These are phyloP conservation scores for Mytilinidion resinicola DNA, from an alignment of 495 filamentous ascomycete genomes.

Conservation along the genomic window DNA sequence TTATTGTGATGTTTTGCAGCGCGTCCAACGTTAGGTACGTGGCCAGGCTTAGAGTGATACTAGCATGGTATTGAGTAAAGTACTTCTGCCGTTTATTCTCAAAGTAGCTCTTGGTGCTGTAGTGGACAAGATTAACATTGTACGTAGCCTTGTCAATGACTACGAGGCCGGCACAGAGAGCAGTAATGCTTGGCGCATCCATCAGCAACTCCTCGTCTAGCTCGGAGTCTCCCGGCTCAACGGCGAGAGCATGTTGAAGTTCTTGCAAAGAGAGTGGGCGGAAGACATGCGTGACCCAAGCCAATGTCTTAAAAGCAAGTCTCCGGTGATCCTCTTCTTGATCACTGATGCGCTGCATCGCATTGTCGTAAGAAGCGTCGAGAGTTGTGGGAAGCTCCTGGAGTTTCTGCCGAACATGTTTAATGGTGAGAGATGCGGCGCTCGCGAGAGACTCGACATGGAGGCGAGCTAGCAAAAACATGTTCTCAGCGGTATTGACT, in stretches of 20 bases:
- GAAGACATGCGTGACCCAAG: slow-evolving; percentile 23
- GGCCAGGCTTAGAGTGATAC: slow-evolving; percentile 10
- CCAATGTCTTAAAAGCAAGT: slow-evolving; percentile 14
- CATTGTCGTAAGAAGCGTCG: slow-evolving; percentile 6
- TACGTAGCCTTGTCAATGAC: slow-evolving; percentile 15
- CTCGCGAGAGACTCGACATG: slow-evolving; percentile 9
- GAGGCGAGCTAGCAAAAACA: slow-evolving; percentile 11
- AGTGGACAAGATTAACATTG: slow-evolving; percentile 24
- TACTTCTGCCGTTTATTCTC: neutral
- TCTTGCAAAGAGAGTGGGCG: slow-evolving; percentile 12
- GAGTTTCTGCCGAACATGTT: slow-evolving; percentile 2
- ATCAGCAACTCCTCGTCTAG: slow-evolving; percentile 22
- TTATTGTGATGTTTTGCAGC: neutral
- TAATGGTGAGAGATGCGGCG: slow-evolving; percentile 5
- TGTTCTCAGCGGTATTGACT: slow-evolving; percentile 2
- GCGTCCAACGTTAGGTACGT: slow-evolving; percentile 8
- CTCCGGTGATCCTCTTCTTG: neutral
- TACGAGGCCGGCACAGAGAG: slow-evolving; percentile 28
- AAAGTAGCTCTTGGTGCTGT: slow-evolving; percentile 25
- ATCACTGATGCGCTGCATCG: slow-evolving; percentile 3
- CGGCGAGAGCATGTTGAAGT: slow-evolving; percentile 27
- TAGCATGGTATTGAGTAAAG: slow-evolving; percentile 9
- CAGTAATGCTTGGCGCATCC: slow-evolving; percentile 7
- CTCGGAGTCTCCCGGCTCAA: slow-evolving; percentile 14
- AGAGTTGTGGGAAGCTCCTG: slow-evolving; percentile 1